A percentile compares a stretch with the other conserved stretches of the same genome.
These are phyloP conservation scores for Silene uniflora DNA, from an alignment of 148 eudicot species.

Conservation along the genomic window DNA sequence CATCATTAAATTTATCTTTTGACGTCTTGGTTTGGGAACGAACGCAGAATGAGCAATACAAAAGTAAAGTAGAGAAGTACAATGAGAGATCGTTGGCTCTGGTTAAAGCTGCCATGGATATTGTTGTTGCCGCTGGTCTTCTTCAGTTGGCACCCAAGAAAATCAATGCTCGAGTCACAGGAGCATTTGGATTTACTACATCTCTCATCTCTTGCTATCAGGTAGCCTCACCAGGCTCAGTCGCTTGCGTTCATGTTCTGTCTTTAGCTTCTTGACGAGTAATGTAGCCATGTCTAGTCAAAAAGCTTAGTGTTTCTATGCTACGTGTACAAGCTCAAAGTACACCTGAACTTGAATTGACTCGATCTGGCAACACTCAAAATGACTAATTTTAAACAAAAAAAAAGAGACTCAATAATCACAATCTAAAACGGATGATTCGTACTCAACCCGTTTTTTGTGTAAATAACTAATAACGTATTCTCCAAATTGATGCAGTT, in stretches of 20 bases:
- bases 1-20: neutral
- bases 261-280: neutral
- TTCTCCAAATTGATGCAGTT: slow-evolving; percentile 46
- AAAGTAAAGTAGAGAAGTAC: slow-evolving; percentile 56
- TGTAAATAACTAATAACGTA: neutral
- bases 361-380: no score
- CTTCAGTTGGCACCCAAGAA: slow-evolving; percentile 93
- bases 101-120: slow-evolving; percentile 71
- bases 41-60: slow-evolving; percentile 72
- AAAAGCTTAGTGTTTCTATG: no score
- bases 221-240: no score
- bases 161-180: slow-evolving; percentile 91
- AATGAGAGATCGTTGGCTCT: slow-evolving; percentile 83
- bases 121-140: slow-evolving; percentile 87
- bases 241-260: slow-evolving; percentile 19
- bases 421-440: no score
- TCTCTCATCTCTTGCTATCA: slow-evolving; percentile 98
- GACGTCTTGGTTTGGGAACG: slow-evolving; percentile 7
- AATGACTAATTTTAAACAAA: no score
- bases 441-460: no score
- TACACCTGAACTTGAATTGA: no score
- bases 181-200: slow-evolving; percentile 76
- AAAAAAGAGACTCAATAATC: no score
- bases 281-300: neutral
- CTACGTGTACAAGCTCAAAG: no score